phyloP scores from a whole-genome alignment of 2,329 filamentous ascomycete genomes.

The Geosmithia flava region DNA sequence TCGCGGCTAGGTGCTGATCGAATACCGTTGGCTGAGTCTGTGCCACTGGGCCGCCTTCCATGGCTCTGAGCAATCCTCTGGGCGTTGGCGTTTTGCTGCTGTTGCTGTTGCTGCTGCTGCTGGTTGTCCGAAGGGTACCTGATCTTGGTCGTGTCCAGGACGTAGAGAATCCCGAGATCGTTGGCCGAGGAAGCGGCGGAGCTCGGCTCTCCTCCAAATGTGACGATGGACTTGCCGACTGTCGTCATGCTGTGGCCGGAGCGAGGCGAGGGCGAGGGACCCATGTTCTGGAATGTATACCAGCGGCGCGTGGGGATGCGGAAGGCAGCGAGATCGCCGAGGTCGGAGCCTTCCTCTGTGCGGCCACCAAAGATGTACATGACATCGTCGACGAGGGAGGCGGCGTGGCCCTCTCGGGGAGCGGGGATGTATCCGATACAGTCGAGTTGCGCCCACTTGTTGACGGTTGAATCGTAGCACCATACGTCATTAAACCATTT shows the following conservation, averaged over 20 bases:
- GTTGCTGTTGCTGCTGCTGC: background rate
- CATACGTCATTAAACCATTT: conserved; percentile 99
- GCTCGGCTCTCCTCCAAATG: conserved; percentile 89
- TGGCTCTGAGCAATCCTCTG: conserved; percentile 25
- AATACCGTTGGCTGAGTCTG: conserved; percentile 15
- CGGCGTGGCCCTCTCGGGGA: conserved; percentile 86
- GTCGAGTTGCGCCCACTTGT: conserved; percentile 78
- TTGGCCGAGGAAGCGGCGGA: conserved; percentile 68
- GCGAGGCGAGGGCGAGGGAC: conserved; percentile 80
- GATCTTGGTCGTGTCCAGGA: conserved; percentile 92
- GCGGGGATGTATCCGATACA: conserved; percentile 97
- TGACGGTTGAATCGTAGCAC: conserved; percentile 78
- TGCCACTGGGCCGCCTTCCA: conserved; percentile 27
- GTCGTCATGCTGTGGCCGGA: conserved; percentile 98
- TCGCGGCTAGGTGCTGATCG: conserved; percentile 34
- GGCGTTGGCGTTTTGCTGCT: conserved; percentile 5
- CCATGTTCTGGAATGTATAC: conserved; percentile 99
- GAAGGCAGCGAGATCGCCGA: conserved; percentile 83
- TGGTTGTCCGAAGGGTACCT: conserved; percentile 71
- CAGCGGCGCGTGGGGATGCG: conserved; percentile 68
- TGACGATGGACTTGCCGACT: conserved; percentile 82
- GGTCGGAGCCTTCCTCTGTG: conserved; percentile 82
- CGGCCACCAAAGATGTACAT: conserved; percentile 99
- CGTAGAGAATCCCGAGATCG: conserved; percentile 80
- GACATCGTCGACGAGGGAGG: conserved; percentile 86